Conservation (phyloP, 306 rosid species). For the Adenanthera pavonina region DNA sequence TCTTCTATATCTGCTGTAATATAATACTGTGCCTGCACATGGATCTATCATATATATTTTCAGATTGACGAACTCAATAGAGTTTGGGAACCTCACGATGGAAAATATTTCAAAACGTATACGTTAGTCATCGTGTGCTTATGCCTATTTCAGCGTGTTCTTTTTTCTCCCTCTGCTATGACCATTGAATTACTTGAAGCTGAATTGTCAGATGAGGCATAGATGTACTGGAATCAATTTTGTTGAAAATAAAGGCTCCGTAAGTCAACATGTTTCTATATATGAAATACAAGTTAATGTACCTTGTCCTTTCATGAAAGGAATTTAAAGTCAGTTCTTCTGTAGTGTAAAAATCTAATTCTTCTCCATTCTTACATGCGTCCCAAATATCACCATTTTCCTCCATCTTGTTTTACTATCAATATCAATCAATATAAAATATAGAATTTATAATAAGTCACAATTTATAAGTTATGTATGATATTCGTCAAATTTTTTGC, state of each 20-base stretch:
- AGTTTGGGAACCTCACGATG: not conserved
- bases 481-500: too few species aligned
- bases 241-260: conserved; percentile 20
- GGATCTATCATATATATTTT: not conserved
- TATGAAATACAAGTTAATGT: conserved; percentile 23
- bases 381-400: conserved; percentile 32
- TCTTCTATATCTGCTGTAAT: not conserved
- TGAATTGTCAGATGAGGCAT: not conserved
- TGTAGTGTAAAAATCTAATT: conserved; percentile 60
- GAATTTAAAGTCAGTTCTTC: conserved; percentile 50
- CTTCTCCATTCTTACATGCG: conserved; percentile 41
- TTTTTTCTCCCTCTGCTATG: not conserved
- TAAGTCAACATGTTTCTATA: not conserved
- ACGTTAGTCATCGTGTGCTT: not conserved
- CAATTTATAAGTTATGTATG: too few species aligned
- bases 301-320: conserved; percentile 33
- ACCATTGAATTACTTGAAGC: not conserved
- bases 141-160: not conserved
- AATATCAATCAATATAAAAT: not conserved
- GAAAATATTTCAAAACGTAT: not conserved
- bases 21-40: too few species aligned
- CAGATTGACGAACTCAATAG: not conserved
- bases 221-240: not conserved
- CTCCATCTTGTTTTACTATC: conserved; percentile 7
- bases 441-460: too few species aligned